Evolutionary conservation across 208 protist genomes (phyloP), one percentile per base, ranked within the genome.

Genomic region (Crithidia sp.): DNA sequence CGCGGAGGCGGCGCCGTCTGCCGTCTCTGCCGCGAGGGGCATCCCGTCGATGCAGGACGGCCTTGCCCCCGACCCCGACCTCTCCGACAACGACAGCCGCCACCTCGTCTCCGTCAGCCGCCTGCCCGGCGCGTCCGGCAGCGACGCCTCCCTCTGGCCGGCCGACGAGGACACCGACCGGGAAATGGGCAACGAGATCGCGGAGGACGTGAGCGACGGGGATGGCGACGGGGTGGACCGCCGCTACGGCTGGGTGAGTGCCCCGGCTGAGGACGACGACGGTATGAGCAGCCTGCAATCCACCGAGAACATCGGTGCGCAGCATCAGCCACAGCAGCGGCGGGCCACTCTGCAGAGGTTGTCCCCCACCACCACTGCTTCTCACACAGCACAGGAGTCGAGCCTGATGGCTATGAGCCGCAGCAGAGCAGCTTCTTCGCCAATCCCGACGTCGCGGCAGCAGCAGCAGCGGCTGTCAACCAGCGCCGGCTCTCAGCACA

Each of bases 51-150:
- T 69, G 52, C 39, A 49, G 64, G 64, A 69, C 40, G 64, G 64
- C 17, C 10, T 69, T 12, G 52, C 2, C n/a, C 45, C 49, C 9
- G 64, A 69, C 28, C 52, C 45, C 2, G 64, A 69, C n/a, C 4
- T 69, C 16, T 69, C 64, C 8, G 64, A 69, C 64, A 59, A 69
- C 52, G 64, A 69, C n/a, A 69, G 64, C n/a, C 64, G 64, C 17
- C 64, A 69, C 52, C 39, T 69, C 13, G 64, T 69, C 14, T 69
- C 64, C 3, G 64, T 69, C 8, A 69, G 52, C n/a, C 52, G 36
- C 8, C 52, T 69, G 52, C 4, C 52, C 3, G 49, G 40, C 45
- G 52, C 14, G 28, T 69, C 64, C 39, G 49, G 64, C 52, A 59
- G 64, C 40, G 64, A 5, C n/a, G 52, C 36, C 5, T 59, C 39